phyloP scores from a whole-genome alignment of 2,329 filamentous ascomycete genomes.

The Cladosporium austrohemisphaericum region DNA sequence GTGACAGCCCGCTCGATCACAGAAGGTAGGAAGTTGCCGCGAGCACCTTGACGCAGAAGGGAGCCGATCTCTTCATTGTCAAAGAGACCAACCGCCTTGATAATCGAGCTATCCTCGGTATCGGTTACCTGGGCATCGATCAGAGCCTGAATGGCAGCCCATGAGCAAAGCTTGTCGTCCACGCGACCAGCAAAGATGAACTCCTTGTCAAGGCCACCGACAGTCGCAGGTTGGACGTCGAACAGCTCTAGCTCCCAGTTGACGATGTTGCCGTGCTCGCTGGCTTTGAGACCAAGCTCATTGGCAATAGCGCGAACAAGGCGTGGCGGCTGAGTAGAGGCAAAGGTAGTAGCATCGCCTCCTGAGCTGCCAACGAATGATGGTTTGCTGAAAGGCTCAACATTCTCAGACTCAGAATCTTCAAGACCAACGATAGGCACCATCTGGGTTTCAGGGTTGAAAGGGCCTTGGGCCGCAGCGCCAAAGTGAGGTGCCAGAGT shows the following conservation, averaged over 20 bases:
- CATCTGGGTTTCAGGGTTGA: conserved; percentile 88
- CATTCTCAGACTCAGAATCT: conserved; percentile 38
- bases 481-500: conserved; percentile 95
- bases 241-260: conserved; percentile 98
- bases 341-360: conserved; percentile 60
- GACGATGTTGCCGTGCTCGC: conserved; percentile 63
- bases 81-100: conserved; percentile 91
- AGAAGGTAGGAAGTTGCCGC: conserved; percentile 79
- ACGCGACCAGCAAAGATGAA: conserved; percentile 94
- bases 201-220: conserved; percentile 82
- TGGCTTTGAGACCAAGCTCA: conserved; percentile 68
- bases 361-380: conserved; percentile 49
- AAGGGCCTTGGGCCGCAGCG: conserved; percentile 59
- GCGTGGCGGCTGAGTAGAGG: conserved; percentile 76
- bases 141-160: conserved; percentile 81
- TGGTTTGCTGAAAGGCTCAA: conserved; percentile 31
- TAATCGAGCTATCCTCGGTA: conserved; percentile 56
- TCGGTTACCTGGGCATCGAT: conserved; percentile 56
- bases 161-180: conserved; percentile 96
- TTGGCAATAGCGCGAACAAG: conserved; percentile 79
- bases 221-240: conserved; percentile 78
- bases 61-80: conserved; percentile 97
- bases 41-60: conserved; percentile 81
- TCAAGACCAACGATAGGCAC: conserved; percentile 92
- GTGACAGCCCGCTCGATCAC: conserved; percentile 80